phyloP scores from a whole-genome alignment of 805 yeast genomes.

The Zygoascus tannicola region DNA sequence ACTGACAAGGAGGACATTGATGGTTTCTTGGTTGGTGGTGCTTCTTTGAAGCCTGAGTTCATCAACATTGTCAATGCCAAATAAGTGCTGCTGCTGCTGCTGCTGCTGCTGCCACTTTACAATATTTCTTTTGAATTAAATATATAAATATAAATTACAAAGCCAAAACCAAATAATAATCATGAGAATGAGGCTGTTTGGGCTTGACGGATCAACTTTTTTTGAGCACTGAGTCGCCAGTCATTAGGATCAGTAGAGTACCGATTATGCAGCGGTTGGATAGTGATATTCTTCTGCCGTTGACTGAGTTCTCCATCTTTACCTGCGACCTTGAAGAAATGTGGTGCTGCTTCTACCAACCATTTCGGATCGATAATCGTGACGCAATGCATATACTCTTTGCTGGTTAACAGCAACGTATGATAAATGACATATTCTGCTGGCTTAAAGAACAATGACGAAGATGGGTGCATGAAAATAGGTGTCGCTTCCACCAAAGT shows the following conservation, averaged over 20 bases:
- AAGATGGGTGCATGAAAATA: constrained; percentile 79
- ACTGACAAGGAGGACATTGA: constrained; percentile 90
- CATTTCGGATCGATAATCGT: constrained; percentile 61
- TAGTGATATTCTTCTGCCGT: constrained; percentile 49
- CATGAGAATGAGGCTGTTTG: not conserved
- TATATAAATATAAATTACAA: no score
- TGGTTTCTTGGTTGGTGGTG: constrained; percentile 99
- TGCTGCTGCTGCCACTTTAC: no score
- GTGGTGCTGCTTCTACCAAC: constrained; percentile 67
- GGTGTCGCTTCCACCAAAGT: constrained; percentile 31
- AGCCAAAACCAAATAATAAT: no score
- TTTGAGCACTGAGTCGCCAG: constrained; percentile 61
- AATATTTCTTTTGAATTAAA: no score
- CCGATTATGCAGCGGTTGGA: constrained; percentile 62
- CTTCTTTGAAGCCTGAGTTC: constrained; percentile 96
- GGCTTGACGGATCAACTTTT: constrained; percentile 10
- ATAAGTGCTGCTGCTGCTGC: no score
- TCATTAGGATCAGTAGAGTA: constrained; percentile 52
- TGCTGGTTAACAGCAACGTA: constrained; percentile 73
- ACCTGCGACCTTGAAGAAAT: constrained; percentile 59
- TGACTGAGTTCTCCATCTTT: constrained; percentile 33
- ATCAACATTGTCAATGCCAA: constrained; percentile 82
- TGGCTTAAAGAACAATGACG: constrained; percentile 66
- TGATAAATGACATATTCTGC: constrained; percentile 69
- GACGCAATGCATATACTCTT: constrained; percentile 79